phyloP scores from a whole-genome alignment of 2,329 filamentous ascomycete species.

The Beauveria pseudobassiana region DNA sequence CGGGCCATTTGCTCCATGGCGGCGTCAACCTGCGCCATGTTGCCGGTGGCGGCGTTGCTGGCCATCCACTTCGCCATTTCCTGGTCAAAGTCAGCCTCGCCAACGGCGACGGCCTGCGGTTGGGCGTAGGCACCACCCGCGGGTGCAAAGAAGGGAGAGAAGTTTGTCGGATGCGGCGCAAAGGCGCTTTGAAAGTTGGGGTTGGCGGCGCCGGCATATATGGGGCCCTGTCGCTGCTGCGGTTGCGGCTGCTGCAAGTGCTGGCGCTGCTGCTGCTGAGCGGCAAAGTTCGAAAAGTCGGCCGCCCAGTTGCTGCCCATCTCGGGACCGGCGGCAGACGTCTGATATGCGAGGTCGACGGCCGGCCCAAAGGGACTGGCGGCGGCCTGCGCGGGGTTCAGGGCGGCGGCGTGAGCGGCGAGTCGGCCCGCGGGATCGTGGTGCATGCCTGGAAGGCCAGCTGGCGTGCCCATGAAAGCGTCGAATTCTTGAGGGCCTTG shows the following conservation, averaged over 20 bases:
- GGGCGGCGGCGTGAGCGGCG: slow-evolving; percentile 26
- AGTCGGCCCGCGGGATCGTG: slow-evolving; percentile 28
- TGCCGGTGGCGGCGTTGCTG: slow-evolving; percentile 22
- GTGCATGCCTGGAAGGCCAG: slow-evolving; percentile 21
- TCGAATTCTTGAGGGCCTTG: slow-evolving; percentile 25
- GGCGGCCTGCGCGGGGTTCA: slow-evolving; percentile 21
- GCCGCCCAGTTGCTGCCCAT: slow-evolving; percentile 28
- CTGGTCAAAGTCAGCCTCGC: slow-evolving; percentile 30
- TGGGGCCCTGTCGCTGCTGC: slow-evolving; percentile 17
- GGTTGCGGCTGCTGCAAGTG: slow-evolving; percentile 12
- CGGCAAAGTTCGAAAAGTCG: slow-evolving; percentile 28
- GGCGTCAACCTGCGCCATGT: slow-evolving; percentile 33
- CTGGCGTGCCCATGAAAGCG: slow-evolving; percentile 26
- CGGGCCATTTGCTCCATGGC: slow-evolving; percentile 36
- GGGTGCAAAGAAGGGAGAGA: slow-evolving; percentile 23
- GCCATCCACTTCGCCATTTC: slow-evolving; percentile 37
- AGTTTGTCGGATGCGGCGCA: slow-evolving; percentile 20
- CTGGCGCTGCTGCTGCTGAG: slow-evolving; percentile 13
- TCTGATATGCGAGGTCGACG: slow-evolving; percentile 18
- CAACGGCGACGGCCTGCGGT: slow-evolving; percentile 16
- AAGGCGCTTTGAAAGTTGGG: slow-evolving; percentile 25
- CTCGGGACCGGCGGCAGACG: slow-evolving; percentile 17
- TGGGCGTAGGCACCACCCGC: slow-evolving; percentile 20
- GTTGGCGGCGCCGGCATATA: slow-evolving; percentile 17
- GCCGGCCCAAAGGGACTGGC: slow-evolving; percentile 8